These are phyloP conservation scores for Aureobasidium mangrovei DNA, from an alignment of 2,329 filamentous ascomycete genomes.

Conservation along the genomic window DNA sequence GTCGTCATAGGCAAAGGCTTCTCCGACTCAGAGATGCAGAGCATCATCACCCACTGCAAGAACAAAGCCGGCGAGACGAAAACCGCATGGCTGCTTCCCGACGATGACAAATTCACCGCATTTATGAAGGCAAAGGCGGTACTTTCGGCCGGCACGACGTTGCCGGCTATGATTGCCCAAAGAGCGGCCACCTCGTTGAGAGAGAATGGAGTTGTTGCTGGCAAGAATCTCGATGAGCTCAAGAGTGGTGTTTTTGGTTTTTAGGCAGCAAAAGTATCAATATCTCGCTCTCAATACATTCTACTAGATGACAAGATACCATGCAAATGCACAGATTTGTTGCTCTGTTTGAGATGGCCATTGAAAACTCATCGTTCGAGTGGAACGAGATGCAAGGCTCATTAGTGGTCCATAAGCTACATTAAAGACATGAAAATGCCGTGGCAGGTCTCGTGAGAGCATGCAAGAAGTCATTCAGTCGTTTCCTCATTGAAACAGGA, in stretches of 20 bases:
- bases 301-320: no score
- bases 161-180: slow-evolving; percentile 12
- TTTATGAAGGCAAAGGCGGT: slow-evolving; percentile 13
- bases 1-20: slow-evolving; percentile 14
- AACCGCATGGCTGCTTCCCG: slow-evolving; percentile 9
- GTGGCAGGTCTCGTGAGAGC: no score
- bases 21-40: slow-evolving; percentile 9
- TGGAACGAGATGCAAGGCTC: no score
- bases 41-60: neutral
- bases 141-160: slow-evolving; percentile 9
- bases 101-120: slow-evolving; percentile 12
- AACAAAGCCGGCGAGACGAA: neutral
- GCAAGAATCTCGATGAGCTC: neutral
- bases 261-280: neutral
- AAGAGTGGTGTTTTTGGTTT: slow-evolving; percentile 9
- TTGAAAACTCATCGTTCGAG: no score
- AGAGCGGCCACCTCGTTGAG: slow-evolving; percentile 5
- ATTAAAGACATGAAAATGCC: no score
- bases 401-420: no score
- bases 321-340: neutral
- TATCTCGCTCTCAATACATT: neutral
- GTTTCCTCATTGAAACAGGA: no score
- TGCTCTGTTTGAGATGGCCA: neutral
- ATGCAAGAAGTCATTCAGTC: no score
- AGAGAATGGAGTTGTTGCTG: slow-evolving; percentile 12